Base-by-base conservation (phyloP, 2,329 filamentous ascomycete genomes). In the Aspergillus quadrilineatus region DNA sequence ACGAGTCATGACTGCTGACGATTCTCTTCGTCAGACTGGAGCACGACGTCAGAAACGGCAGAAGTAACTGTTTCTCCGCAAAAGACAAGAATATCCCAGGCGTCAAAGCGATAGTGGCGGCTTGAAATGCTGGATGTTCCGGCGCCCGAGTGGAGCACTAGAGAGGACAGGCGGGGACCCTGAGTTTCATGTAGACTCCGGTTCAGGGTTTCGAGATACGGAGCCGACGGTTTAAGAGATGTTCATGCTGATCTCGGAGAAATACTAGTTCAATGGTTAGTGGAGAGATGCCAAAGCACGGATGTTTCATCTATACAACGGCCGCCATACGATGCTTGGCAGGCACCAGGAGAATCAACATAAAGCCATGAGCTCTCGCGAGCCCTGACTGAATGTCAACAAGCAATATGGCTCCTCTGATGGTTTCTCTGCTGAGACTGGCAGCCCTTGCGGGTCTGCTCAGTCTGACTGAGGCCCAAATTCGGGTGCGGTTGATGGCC, bases 401-500 rank as follows among this genome's bases (percentile, higher is more conserved):
- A 26, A 17, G 3, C 8, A 17, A 28, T 17, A 43, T 4, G 4
- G 32, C 32, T 34, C 8, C 32, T 14, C 9, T 34, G 3, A 34
- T 34, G 2, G 12, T 2, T 34, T 34, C 8, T 14, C 32, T 34
- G 32, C 4, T 17, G 15, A 42, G 28, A 6, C 17, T 41, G 3
- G 17, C 36, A 28, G 47, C 39, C 2, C n/a, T 57, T 17, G 34
- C 43, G 4, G 55, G 45, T 2, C 30, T 37, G 10, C 50, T 53
- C 5, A 36, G 44, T 4, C 10, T 29, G 4, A 6, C 34, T 5
- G 30, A 41, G 3, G 52, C 52, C 3, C 56, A 58, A 37, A 28
- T 55, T 15, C 32, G 56, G 15, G 56, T 58, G 9, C 56, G 52
- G 26, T 8, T 58, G 14, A 36, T 17, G 12, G 32, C 32, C 32